phyloP scores from a whole-genome alignment of 1,284 basidiomycete genomes.

The Trichosporon sp. region DNA sequence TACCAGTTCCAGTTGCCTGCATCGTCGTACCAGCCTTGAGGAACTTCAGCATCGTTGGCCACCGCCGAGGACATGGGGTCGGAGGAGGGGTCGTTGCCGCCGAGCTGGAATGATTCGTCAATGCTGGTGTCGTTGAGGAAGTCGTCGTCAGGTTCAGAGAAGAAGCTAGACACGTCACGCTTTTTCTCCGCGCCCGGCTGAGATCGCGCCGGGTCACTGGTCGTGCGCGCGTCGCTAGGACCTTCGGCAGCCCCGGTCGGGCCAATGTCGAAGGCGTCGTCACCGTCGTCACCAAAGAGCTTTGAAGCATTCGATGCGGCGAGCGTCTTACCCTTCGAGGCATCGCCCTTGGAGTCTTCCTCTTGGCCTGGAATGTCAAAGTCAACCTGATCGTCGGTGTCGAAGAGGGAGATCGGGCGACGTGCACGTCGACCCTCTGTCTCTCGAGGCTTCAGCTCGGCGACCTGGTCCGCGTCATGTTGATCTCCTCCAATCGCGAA shows the following conservation, averaged over 20 bases:
- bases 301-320: not conserved
- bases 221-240: not conserved
- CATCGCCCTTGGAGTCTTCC: not conserved
- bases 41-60: conserved; percentile 31
- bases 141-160: conserved; percentile 11
- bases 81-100: conserved; percentile 7
- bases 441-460: not conserved
- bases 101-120: conserved; percentile 30
- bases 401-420: not conserved
- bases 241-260: not conserved
- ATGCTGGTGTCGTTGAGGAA: conserved; percentile 29
- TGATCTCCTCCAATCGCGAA: conserved; percentile 8
- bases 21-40: conserved; percentile 47
- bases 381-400: not conserved
- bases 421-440: not conserved
- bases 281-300: conserved; percentile 20
- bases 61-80: not conserved
- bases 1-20: conserved; percentile 41
- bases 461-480: not conserved
- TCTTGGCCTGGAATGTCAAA: not conserved
- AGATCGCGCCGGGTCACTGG: not conserved
- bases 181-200: not conserved
- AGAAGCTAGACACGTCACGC: not conserved
- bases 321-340: not conserved
- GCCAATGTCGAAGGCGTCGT: conserved; percentile 16